Percentiles rank a stretch among this genome's conserved stretches.
phyloP scores from a whole-genome alignment of 1,139 yeast species.

The Martiniozyma asiatica region DNA sequence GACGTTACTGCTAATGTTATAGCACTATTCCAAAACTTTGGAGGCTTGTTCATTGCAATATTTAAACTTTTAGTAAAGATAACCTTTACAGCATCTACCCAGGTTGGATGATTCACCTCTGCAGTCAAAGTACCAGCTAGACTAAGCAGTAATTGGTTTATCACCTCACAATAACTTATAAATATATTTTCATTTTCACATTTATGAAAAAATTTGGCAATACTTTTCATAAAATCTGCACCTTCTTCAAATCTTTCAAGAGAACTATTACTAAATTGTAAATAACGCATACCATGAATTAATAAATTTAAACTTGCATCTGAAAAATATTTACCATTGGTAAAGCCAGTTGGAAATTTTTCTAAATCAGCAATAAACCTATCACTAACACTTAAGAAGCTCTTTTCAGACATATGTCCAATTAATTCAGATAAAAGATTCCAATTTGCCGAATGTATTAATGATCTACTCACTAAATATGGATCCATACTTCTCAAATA shows the following conservation, averaged over 20 bases:
- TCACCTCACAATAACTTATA: conserved; percentile 76
- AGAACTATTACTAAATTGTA: conserved; percentile 72
- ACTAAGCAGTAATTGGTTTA: conserved; percentile 64
- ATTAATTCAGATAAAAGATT: conserved; percentile 77
- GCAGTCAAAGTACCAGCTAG: conserved; percentile 82
- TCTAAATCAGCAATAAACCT: conserved; percentile 89
- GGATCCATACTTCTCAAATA: conserved; percentile 88
- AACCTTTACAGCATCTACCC: conserved; percentile 71
- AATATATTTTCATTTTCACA: conserved; percentile 55
- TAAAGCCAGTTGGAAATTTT: conserved; percentile 45
- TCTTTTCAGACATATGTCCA: conserved; percentile 79
- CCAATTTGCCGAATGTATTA: conserved; percentile 88
- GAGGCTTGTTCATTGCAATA: conserved; percentile 27
- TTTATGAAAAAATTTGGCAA: conserved; percentile 68
- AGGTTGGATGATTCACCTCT: conserved; percentile 89
- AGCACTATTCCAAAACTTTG: conserved; percentile 65
- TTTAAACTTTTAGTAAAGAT: conserved; percentile 44
- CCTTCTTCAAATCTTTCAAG: conserved; percentile 84
- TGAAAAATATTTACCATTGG: conserved; percentile 28
- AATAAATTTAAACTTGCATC: conserved; percentile 67
- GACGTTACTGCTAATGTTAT: conserved; percentile 62
- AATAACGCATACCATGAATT: conserved; percentile 83
- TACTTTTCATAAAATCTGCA: conserved; percentile 70
- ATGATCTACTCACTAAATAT: conserved; percentile 45
- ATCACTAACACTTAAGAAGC: conserved; percentile 83